These are phyloP conservation scores for Chlamydomonas incerta DNA, from an alignment of 139 green algal species.

Conservation along the genomic window DNA sequence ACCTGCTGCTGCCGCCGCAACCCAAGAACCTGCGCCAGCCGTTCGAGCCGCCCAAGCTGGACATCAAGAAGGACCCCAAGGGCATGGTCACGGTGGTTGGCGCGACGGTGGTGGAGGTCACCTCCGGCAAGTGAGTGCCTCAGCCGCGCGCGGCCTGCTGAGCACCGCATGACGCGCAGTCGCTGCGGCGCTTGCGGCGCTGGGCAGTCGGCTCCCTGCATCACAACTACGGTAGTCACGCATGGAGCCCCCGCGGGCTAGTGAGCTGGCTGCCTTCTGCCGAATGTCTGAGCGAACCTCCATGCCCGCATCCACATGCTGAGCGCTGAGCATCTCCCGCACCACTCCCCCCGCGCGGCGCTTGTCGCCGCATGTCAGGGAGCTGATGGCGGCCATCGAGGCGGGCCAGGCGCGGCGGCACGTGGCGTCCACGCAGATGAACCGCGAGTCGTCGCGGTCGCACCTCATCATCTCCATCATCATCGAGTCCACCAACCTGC, in stretches of 20 bases:
- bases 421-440: constrained; percentile 84
- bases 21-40: constrained; percentile 29
- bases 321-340: no score
- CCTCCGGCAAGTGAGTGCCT: constrained; percentile 40
- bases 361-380: no score
- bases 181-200: no score
- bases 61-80: constrained; percentile 98
- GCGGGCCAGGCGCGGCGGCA: constrained; percentile 70
- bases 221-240: no score
- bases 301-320: no score
- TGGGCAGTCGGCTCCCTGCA: no score
- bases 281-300: no score
- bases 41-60: constrained; percentile 77
- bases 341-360: no score
- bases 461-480: constrained; percentile 96
- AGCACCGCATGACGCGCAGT: no score
- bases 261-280: no score
- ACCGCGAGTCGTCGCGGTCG: constrained; percentile 88
- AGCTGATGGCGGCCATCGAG: constrained; percentile 78
- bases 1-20: constrained; percentile 84
- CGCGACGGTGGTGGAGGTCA: constrained; percentile 75
- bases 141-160: no score
- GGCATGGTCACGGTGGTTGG: constrained; percentile 94
- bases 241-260: no score
- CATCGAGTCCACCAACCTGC: constrained; percentile 94